Percentiles rank a stretch among this genome's conserved stretches.
phyloP scores from a whole-genome alignment of 768 basidiomycete genomes.

The Megacollybia marginata region DNA sequence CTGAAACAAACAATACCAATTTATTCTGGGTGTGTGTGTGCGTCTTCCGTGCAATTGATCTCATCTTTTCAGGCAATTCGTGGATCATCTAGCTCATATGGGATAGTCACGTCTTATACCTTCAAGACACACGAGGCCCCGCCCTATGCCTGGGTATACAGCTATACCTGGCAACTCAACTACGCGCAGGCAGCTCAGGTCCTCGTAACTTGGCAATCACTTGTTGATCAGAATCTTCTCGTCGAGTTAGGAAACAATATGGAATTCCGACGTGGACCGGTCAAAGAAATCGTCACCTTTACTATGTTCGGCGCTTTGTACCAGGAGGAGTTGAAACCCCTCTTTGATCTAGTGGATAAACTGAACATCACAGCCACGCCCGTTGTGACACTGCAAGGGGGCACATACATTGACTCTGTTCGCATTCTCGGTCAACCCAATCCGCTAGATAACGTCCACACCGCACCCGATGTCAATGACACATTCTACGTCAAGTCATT shows the following conservation, averaged over 20 bases:
- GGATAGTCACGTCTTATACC: slow-evolving; percentile 32
- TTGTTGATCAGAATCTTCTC: slow-evolving; percentile 18
- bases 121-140: slow-evolving; percentile 32
- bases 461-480: slow-evolving; percentile 13
- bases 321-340: slow-evolving; percentile 10
- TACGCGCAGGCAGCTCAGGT: slow-evolving; percentile 23
- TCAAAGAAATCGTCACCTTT: slow-evolving; percentile 21
- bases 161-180: slow-evolving; percentile 28
- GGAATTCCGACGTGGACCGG: slow-evolving; percentile 21
- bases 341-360: too few species aligned
- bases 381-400: too few species aligned
- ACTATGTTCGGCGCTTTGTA: slow-evolving; percentile 29
- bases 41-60: not conserved
- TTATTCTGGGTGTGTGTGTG: slow-evolving; percentile 40
- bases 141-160: slow-evolving; percentile 27
- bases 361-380: too few species aligned
- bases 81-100: slow-evolving; percentile 31
- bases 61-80: slow-evolving; percentile 27
- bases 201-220: slow-evolving; percentile 26
- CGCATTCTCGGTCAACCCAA: too few species aligned
- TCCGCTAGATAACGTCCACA: too few species aligned
- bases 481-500: slow-evolving; percentile 38
- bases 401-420: too few species aligned
- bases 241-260: slow-evolving; percentile 28
- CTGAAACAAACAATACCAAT: slow-evolving; percentile 33